Conservation (phyloP, 345 rosid genomes). For the Litchi chinensis region DNA sequence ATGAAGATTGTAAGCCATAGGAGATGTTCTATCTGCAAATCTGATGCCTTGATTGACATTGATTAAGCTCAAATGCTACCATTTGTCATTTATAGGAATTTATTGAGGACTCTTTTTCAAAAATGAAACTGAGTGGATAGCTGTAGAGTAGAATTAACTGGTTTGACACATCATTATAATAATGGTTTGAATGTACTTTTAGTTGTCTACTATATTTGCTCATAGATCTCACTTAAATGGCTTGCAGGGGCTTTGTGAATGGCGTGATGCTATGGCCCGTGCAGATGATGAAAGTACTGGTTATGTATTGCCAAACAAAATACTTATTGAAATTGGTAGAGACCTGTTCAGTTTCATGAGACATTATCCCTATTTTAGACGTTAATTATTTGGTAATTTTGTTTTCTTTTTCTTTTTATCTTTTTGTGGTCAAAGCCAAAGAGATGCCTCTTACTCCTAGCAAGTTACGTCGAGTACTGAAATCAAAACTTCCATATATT, state of each 20-base stretch:
- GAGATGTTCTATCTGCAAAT: neutral
- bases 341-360: conserved; percentile 10
- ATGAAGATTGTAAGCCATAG: neutral
- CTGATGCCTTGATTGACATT: neutral
- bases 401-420: conserved; percentile 2
- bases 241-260: conserved; percentile 77
- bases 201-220: conserved; percentile 3
- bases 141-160: neutral
- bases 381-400: conserved; percentile 9
- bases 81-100: neutral
- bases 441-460: conserved; percentile 70
- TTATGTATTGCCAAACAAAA: conserved; percentile 80
- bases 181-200: neutral
- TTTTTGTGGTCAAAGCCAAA: conserved; percentile 57
- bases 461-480: conserved; percentile 59
- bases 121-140: neutral
- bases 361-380: neutral
- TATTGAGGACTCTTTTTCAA: neutral
- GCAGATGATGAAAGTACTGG: conserved; percentile 93
- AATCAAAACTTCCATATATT: conserved; percentile 64
- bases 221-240: conserved; percentile 13
- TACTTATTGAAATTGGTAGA: conserved; percentile 82
- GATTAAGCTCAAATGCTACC: neutral
- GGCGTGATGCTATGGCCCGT: conserved; percentile 89
- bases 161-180: neutral